Percentiles rank a stretch among this genome's conserved stretches.
These are phyloP conservation scores for Piloderma croceum DNA, from an alignment of 768 basidiomycete genomes.

Conservation along the genomic window DNA sequence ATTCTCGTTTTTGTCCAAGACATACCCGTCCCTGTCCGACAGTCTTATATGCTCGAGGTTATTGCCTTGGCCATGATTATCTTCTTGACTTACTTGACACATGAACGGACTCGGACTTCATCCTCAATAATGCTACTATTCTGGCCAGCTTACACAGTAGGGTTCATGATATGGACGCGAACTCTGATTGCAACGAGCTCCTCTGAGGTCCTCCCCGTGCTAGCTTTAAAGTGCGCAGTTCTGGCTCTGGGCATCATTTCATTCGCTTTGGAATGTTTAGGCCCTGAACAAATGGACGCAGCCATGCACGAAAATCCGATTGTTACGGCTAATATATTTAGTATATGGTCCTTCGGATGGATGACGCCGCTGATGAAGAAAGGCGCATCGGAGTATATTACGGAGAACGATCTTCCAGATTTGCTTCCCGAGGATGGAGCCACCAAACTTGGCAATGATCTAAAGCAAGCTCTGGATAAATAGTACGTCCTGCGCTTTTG, in stretches of 20 bases:
- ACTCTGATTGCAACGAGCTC: conserved; percentile 37
- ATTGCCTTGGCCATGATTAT: conserved; percentile 44
- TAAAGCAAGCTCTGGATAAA: conserved; percentile 56
- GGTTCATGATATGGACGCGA: conserved; percentile 52
- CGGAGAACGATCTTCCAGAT: conserved; percentile 81
- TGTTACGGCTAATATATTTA: conserved; percentile 74
- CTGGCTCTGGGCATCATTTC: conserved; percentile 44
- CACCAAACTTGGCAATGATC: conserved; percentile 53
- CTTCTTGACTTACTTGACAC: conserved; percentile 58
- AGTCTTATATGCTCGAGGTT: conserved; percentile 54
- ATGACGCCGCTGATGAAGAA: conserved; percentile 75
- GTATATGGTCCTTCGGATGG: conserved; percentile 82
- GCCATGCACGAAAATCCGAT: conserved; percentile 59
- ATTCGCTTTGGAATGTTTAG: conserved; percentile 63
- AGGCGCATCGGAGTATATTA: conserved; percentile 60
- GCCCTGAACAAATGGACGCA: conserved; percentile 44
- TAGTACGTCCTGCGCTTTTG: too few species aligned
- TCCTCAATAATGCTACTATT: conserved; percentile 73
- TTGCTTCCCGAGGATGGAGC: conserved; percentile 67
- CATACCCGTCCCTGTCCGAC: conserved; percentile 38
- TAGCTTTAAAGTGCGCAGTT: conserved; percentile 41
- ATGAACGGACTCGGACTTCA: conserved; percentile 63
- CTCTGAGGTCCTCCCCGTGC: conserved; percentile 29
- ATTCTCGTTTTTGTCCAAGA: conserved; percentile 31
- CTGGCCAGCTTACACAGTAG: conserved; percentile 65